Conservation (phyloP, 225 moss, liverwort and hornwort species). For the Pleurozium schreberi region DNA sequence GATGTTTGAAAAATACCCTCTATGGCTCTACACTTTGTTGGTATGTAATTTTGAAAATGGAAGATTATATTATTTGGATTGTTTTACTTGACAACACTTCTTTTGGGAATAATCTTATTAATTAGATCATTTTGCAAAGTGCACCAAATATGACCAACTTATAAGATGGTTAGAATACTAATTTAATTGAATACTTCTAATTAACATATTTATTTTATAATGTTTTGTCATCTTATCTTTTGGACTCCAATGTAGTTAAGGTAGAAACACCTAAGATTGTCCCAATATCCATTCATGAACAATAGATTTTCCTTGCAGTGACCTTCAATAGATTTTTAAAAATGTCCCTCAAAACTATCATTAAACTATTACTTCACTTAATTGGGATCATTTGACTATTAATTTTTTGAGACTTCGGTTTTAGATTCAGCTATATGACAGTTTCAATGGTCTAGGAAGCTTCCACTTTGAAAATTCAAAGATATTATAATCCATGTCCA, state of each 20-base stretch:
- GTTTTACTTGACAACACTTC: neutral
- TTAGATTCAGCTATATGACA: too few species aligned
- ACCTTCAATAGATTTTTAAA: too few species aligned
- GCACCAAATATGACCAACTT: neutral
- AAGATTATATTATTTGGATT: neutral
- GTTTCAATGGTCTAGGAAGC: too few species aligned
- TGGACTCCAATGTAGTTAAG: neutral
- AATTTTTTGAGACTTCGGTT: too few species aligned
- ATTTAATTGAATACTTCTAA: neutral
- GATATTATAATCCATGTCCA: too few species aligned
- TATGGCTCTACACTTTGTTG: neutral
- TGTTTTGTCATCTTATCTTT: neutral
- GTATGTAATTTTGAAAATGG: neutral
- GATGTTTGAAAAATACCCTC: neutral
- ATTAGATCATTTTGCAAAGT: neutral
- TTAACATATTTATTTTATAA: neutral
- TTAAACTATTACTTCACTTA: too few species aligned
- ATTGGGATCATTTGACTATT: too few species aligned
- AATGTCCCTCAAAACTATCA: too few species aligned
- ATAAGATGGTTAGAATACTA: neutral
- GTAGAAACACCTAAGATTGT: too few species aligned
- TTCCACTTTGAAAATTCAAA: too few species aligned
- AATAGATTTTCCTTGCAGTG: too few species aligned
- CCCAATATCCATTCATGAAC: too few species aligned
- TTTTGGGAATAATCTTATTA: neutral